A percentile compares a stretch with the other conserved stretches of the same genome.
These are phyloP conservation scores for Tolypocladium tropicale DNA, from an alignment of 2,329 filamentous ascomycete species.

Conservation along the genomic window DNA sequence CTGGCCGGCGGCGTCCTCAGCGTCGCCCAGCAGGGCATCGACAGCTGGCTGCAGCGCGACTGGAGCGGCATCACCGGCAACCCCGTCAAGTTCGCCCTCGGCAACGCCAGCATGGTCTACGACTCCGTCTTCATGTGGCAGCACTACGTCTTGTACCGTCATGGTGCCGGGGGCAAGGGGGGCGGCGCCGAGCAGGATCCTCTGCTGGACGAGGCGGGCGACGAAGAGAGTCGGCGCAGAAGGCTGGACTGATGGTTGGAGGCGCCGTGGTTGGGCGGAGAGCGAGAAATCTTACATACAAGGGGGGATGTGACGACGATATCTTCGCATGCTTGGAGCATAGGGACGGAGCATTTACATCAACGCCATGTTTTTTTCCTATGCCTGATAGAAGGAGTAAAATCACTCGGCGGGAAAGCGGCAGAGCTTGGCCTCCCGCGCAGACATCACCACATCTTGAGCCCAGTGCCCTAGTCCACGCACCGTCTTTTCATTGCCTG, in stretches of 20 bases:
- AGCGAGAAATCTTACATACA: too few species aligned
- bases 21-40: conserved; percentile 70
- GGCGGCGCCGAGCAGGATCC: conserved; percentile 10
- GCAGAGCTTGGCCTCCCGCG: too few species aligned
- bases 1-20: conserved; percentile 73
- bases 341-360: not conserved
- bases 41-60: conserved; percentile 73
- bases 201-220: conserved; percentile 13
- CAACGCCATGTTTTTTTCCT: too few species aligned
- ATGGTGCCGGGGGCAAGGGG: not conserved
- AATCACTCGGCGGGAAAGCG: too few species aligned
- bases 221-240: not conserved
- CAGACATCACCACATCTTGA: too few species aligned
- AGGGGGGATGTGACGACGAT: not conserved
- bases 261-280: not conserved
- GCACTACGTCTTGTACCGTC: conserved; percentile 70
- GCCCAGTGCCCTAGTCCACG: too few species aligned
- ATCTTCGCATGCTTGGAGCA: not conserved
- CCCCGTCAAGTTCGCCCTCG: conserved; percentile 78
- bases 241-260: not conserved
- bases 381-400: too few species aligned
- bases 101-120: conserved; percentile 78
- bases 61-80: conserved; percentile 91
- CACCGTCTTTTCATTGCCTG: too few species aligned
- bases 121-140: conserved; percentile 80